Evolutionary conservation across 768 basidiomycete genomes (phyloP), one percentile per base, ranked within the genome.

Genomic region (Galerina marginata): DNA sequence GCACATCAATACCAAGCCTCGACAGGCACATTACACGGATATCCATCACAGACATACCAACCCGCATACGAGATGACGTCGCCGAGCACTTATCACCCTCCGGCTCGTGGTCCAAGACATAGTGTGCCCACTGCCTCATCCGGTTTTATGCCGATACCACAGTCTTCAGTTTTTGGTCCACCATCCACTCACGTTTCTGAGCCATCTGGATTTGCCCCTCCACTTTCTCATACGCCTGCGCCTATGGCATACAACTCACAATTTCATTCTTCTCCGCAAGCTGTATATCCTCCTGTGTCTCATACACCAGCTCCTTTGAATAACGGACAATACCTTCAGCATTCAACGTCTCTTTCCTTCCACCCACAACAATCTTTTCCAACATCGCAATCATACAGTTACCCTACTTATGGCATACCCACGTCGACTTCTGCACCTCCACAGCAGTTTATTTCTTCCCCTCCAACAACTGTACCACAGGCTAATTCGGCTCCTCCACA

Each of bases 51-150:
- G 44, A 61, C 78, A 20, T 74, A 76, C 36, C 85, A 87, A 65
- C 71, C 76, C 26, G 65, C 71, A 42, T 75, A 75, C 53, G 79
- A 81, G 56, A 66, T 68, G 40, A 67, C 75, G 4, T 65, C 75
- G 14, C 66, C 77, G 26, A 63, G 74, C 20, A 70, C 67, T 44
- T 74, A 77, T 55, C 78, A 75, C 4, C 71, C 79, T 48, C 68
- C 80, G 1, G 67, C 71, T 29, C 80, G 81, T 64, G 85, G 84
- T 37, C 85, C 89, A 11, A 80, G 91, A 54, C 86, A 89, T 64
- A 91, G 87, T 65, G 75, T 90, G 59, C 89, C 90, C 16, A 67
- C 83, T 0, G 74, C 85, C 6, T 86, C 90, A 0, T 89, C 90
- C 10, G 90, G 91, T 11, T 93, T 91, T 66, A 75, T 84, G 54